Evolutionary conservation across 2,329 filamentous ascomycete genomes (phyloP).

Genomic region (Aureobasidium sp.): DNA sequence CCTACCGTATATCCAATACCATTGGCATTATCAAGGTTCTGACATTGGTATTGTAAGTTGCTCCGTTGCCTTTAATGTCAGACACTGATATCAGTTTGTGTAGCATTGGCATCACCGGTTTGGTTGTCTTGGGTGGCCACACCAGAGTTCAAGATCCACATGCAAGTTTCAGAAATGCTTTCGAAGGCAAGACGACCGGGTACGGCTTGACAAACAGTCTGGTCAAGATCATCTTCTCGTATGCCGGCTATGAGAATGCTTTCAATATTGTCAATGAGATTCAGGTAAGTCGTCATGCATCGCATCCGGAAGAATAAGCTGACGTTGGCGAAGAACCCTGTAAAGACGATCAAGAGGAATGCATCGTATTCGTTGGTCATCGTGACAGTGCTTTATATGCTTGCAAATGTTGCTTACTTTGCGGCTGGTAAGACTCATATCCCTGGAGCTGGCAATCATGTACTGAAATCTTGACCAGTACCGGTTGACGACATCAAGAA

Average conservation of each 20-base stretch:
- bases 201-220: slow-evolving; percentile 51
- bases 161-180: slow-evolving; percentile 49
- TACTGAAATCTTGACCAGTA: slow-evolving; percentile 20
- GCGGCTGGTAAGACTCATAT: slow-evolving; percentile 36
- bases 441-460: not conserved
- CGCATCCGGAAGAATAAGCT: too few relatives aligned
- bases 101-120: slow-evolving; percentile 37
- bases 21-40: slow-evolving; percentile 53
- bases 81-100: not conserved
- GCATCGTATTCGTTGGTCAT: slow-evolving; percentile 52
- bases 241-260: slow-evolving; percentile 51
- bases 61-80: not conserved
- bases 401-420: slow-evolving; percentile 49
- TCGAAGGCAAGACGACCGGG: slow-evolving; percentile 40
- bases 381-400: slow-evolving; percentile 49
- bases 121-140: slow-evolving; percentile 54
- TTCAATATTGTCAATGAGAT: slow-evolving; percentile 57
- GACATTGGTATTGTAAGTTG: slow-evolving; percentile 49
- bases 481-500: slow-evolving; percentile 29
- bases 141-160: slow-evolving; percentile 42
- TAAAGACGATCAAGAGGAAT: slow-evolving; percentile 53
- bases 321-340: slow-evolving; percentile 39
- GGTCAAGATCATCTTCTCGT: slow-evolving; percentile 43
- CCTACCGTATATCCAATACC: slow-evolving; percentile 47
- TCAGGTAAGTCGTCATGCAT: slow-evolving; percentile 28